phyloP scores from a whole-genome alignment of 306 rosid species.

The Sicyos baderoa region DNA sequence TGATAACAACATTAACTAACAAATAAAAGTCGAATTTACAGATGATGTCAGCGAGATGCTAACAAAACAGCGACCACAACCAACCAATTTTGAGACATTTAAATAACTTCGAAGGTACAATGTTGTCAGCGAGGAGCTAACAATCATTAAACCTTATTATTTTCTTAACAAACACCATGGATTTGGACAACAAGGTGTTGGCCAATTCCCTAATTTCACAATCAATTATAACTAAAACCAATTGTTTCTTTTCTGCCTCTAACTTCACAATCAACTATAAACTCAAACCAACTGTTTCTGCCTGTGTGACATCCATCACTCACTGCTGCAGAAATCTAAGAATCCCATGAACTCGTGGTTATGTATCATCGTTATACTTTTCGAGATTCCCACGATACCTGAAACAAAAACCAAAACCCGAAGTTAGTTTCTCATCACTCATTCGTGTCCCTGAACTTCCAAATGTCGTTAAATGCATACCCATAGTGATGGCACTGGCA shows the following conservation, averaged over 20 bases:
- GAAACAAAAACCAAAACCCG: neutral
- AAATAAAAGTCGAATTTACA: neutral
- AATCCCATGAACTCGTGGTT: slow-evolving; percentile 88
- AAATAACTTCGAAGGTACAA: slow-evolving; percentile 3
- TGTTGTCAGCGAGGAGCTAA: slow-evolving; percentile 46
- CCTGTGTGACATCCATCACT: no score
- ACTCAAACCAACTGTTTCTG: neutral
- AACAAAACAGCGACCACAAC: slow-evolving; percentile 7
- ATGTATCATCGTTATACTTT: slow-evolving; percentile 51
- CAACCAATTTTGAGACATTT: neutral
- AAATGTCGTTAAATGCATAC: slow-evolving; percentile 26
- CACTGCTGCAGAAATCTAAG: slow-evolving; percentile 32
- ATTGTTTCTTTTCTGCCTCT: no score
- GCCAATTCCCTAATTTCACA: slow-evolving; percentile 26
- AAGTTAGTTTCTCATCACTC: neutral
- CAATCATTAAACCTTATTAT: slow-evolving; percentile 20
- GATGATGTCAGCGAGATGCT: slow-evolving; percentile 7
- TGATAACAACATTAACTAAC: neutral
- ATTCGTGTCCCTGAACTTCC: neutral
- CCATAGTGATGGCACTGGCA: slow-evolving; percentile 85
- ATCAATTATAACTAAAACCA: no score
- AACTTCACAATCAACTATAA: no score
- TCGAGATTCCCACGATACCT: slow-evolving; percentile 61
- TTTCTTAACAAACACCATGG: slow-evolving; percentile 7
- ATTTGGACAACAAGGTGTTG: slow-evolving; percentile 63